Evolutionary conservation across 2,329 filamentous ascomycete genomes (phyloP).

Genomic region (Aspergillus sp.): DNA sequence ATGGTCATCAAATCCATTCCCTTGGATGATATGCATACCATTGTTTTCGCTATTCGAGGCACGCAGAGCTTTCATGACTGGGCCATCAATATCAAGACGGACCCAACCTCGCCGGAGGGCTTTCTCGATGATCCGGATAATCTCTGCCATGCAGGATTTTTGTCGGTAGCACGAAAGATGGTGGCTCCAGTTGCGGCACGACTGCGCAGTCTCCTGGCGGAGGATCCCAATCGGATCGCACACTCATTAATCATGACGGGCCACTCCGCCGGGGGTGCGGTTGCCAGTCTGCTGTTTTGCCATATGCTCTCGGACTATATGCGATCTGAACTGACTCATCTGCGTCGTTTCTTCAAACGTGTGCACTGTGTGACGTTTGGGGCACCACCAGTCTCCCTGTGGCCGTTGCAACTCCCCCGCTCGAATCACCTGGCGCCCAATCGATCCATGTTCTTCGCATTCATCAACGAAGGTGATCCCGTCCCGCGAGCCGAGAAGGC

Average conservation of each 20-base stretch:
- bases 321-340: conserved; percentile 58
- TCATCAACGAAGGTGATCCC: conserved; percentile 81
- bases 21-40: conserved; percentile 66
- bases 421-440: conserved; percentile 40
- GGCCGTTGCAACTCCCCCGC: conserved; percentile 55
- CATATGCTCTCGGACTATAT: conserved; percentile 60
- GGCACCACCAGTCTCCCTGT: conserved; percentile 66
- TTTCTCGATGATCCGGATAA: conserved; percentile 75
- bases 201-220: conserved; percentile 60
- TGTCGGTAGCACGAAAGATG: conserved; percentile 69
- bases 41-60: conserved; percentile 77
- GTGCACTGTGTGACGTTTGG: conserved; percentile 82
- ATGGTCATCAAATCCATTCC: conserved; percentile 78
- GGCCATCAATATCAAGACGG: conserved; percentile 70
- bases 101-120: conserved; percentile 54
- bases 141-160: conserved; percentile 71
- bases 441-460: conserved; percentile 62
- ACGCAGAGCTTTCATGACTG: conserved; percentile 76
- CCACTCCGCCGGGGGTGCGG: conserved; percentile 76
- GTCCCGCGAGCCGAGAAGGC: conserved; percentile 67
- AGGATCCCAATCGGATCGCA: conserved; percentile 57
- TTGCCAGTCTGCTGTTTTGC: conserved; percentile 68
- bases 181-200: conserved; percentile 62
- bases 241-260: conserved; percentile 75
- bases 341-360: conserved; percentile 65